Conservation (phyloP, 2,329 filamentous ascomycete genomes). For the Scedosporium dehoogii region DNA sequence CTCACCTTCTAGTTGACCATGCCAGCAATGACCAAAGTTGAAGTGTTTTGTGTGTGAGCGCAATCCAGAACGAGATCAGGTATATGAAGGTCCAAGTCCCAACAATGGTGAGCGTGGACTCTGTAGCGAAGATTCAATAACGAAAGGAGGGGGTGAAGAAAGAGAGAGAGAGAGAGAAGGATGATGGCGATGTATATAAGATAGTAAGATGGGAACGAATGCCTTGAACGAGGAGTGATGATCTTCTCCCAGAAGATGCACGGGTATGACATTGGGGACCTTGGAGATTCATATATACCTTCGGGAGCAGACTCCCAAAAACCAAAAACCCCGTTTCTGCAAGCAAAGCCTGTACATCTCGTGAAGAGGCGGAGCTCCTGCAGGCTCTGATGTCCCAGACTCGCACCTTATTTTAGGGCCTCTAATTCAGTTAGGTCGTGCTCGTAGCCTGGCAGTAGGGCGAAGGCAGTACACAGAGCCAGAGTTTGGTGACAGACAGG, state of each 20-base stretch:
- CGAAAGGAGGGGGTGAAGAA: background rate
- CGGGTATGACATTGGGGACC: constrained; percentile 1
- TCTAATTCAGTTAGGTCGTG: background rate
- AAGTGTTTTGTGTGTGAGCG: too few species aligned
- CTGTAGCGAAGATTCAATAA: background rate
- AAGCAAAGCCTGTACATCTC: background rate
- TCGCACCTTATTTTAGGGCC: background rate
- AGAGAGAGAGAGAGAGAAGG: background rate
- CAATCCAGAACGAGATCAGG: too few species aligned
- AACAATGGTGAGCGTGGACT: too few species aligned
- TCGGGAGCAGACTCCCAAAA: too few species aligned
- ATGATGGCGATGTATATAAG: background rate
- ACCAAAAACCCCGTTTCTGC: too few species aligned
- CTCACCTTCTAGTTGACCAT: constrained; percentile 3
- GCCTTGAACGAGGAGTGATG: background rate
- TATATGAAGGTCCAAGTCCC: too few species aligned
- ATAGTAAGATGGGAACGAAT: background rate
- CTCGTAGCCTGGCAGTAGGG: background rate
- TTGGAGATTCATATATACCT: constrained; percentile 5
- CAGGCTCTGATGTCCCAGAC: background rate
- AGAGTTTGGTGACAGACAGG: background rate
- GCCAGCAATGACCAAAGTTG: background rate
- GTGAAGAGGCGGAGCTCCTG: background rate
- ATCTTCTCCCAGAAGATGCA: background rate
- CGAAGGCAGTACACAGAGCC: background rate